A percentile compares a stretch with the other conserved stretches of the same genome.
phyloP scores from a whole-genome alignment of 768 basidiomycete genomes.

The Boletus rubroflammeus region DNA sequence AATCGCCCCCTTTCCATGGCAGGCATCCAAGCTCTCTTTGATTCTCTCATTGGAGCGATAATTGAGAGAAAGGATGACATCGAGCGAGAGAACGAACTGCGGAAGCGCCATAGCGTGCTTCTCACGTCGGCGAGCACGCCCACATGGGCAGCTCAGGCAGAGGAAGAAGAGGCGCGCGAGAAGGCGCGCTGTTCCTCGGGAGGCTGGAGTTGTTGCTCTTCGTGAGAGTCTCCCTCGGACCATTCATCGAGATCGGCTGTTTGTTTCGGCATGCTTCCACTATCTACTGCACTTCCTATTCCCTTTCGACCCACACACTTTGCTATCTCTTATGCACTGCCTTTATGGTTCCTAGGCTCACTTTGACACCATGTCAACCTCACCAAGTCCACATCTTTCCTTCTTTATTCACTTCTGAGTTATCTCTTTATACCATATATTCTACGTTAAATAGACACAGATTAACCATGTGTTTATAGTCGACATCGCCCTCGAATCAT shows the following conservation, averaged over 20 bases:
- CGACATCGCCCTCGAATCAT: slow-evolving; percentile 9
- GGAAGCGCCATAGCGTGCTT: slow-evolving; percentile 82
- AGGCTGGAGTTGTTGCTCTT: slow-evolving; percentile 68
- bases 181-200: slow-evolving; percentile 45
- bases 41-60: slow-evolving; percentile 74
- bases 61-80: slow-evolving; percentile 75
- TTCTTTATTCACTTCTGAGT: slow-evolving; percentile 33
- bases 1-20: slow-evolving; percentile 3
- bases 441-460: slow-evolving; percentile 36
- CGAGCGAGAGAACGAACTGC: slow-evolving; percentile 74
- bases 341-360: slow-evolving; percentile 22
- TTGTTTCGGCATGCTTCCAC: slow-evolving; percentile 21
- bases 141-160: slow-evolving; percentile 75
- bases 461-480: slow-evolving; percentile 37
- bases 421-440: slow-evolving; percentile 42
- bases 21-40: slow-evolving; percentile 83
- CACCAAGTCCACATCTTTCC: slow-evolving; percentile 11
- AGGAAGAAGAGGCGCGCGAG: slow-evolving; percentile 70
- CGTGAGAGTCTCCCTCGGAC: slow-evolving; percentile 24
- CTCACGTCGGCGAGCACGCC: slow-evolving; percentile 61
- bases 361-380: slow-evolving; percentile 21
- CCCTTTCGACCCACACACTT: slow-evolving; percentile 15
- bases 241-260: slow-evolving; percentile 7
- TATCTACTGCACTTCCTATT: slow-evolving; percentile 13
- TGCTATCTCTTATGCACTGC: slow-evolving; percentile 30